phyloP scores from a whole-genome alignment of 2,329 filamentous ascomycete genomes.

The Didymella pinodella region DNA sequence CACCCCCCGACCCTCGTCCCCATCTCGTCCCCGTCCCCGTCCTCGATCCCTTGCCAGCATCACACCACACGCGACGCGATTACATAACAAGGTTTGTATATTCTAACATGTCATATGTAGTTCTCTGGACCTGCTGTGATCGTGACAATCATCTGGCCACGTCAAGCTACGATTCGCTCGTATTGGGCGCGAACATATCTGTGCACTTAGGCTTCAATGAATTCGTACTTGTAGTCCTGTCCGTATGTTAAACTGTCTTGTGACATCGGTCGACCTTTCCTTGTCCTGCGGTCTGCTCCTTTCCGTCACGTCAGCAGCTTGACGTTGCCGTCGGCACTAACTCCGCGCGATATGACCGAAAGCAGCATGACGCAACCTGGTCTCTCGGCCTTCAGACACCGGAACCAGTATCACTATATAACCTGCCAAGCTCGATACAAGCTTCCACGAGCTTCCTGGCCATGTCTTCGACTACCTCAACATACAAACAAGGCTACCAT shows the following conservation, averaged over 20 bases:
- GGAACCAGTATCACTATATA: neutral
- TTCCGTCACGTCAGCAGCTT: neutral
- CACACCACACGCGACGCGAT: constrained; percentile 12
- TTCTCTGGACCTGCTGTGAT: constrained; percentile 6
- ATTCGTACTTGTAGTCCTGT: neutral
- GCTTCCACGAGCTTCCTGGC: neutral
- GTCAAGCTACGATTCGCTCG: neutral
- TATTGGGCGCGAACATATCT: neutral
- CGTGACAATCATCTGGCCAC: constrained; percentile 1
- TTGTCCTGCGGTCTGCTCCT: neutral
- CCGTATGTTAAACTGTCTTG: neutral
- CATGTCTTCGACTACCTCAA: neutral
- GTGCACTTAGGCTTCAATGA: neutral
- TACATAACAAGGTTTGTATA: constrained; percentile 23
- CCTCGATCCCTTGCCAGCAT: constrained; percentile 5
- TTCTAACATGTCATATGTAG: constrained; percentile 18
- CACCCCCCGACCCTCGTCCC: constrained; percentile 20
- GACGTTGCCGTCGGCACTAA: neutral
- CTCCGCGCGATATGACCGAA: neutral
- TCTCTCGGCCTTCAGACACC: neutral
- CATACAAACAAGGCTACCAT: constrained; percentile 2
- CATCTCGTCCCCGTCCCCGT: constrained; percentile 11
- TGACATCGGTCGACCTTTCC: neutral
- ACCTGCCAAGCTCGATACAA: neutral
- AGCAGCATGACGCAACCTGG: neutral